Evolutionary conservation across 2,329 filamentous ascomycete genomes (phyloP).

Genomic region (Fusarium aywerte): DNA sequence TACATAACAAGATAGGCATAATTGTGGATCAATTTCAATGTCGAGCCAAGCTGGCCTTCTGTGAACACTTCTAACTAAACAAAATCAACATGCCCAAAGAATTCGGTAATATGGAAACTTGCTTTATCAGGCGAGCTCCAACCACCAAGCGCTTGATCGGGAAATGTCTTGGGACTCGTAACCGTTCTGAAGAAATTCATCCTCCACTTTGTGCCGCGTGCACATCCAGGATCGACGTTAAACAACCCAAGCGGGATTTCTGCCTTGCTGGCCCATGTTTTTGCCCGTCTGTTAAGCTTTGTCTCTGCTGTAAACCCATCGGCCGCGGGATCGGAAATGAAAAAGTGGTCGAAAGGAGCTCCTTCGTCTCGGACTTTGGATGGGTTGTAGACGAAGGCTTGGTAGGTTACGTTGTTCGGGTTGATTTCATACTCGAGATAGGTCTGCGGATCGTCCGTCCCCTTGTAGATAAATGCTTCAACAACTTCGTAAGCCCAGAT

Average conservation of each 20-base stretch:
- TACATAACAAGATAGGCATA: not conserved
- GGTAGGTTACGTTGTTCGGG: conserved; percentile 63
- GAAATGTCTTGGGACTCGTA: conserved; percentile 55
- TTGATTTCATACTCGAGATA: conserved; percentile 64
- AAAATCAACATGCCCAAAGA: conserved; percentile 56
- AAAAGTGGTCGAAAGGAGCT: conserved; percentile 58
- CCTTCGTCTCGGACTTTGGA: conserved; percentile 56
- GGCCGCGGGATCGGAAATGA: conserved; percentile 52
- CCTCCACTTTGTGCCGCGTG: conserved; percentile 58
- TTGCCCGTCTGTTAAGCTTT: conserved; percentile 49
- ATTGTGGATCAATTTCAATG: not conserved
- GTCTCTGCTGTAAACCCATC: conserved; percentile 58
- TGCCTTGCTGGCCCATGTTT: conserved; percentile 56
- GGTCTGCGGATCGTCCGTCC: conserved; percentile 58
- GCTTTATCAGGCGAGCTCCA: conserved; percentile 59
- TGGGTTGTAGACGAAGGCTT: conserved; percentile 63
- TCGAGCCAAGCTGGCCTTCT: not conserved
- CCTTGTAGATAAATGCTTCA: conserved; percentile 61
- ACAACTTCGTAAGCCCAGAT: conserved; percentile 63
- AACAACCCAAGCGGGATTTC: conserved; percentile 60
- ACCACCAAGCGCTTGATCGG: conserved; percentile 57
- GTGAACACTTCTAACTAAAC: conserved; percentile 37
- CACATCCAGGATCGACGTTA: conserved; percentile 58
- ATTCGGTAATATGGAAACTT: conserved; percentile 61
- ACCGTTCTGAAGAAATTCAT: conserved; percentile 65